Evolutionary conservation across 441 rosid species (phyloP).

Genomic region (Breynia disticha): DNA sequence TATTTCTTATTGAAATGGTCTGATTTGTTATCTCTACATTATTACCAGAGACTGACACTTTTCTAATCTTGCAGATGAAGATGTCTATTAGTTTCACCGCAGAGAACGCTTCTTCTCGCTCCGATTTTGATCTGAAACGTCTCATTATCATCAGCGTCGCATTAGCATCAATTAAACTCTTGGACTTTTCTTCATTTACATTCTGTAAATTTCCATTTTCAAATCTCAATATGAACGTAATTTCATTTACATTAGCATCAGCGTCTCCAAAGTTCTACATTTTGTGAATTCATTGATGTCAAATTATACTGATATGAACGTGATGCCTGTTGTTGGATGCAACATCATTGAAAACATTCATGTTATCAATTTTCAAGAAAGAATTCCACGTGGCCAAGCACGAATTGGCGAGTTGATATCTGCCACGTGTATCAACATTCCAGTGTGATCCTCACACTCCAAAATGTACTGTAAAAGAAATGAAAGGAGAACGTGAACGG

Average conservation of each 20-base stretch:
- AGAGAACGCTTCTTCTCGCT: background rate
- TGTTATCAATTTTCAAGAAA: too few relatives aligned
- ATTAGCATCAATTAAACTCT: background rate
- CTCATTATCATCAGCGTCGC: background rate
- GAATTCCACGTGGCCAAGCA: background rate
- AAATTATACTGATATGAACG: too few relatives aligned
- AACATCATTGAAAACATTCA: too few relatives aligned
- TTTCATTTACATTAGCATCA: too few relatives aligned
- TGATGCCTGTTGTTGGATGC: too few relatives aligned
- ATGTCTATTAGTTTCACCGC: background rate
- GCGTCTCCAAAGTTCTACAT: too few relatives aligned
- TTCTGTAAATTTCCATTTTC: too few relatives aligned
- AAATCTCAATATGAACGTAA: too few relatives aligned
- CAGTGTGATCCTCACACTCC: too few relatives aligned
- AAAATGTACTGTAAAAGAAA: background rate
- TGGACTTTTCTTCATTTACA: too few relatives aligned
- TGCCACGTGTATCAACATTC: background rate
- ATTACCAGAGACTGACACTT: background rate
- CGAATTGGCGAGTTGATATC: background rate
- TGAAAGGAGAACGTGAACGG: slow-evolving; percentile 24
- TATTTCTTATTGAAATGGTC: background rate
- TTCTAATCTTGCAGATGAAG: slow-evolving; percentile 14
- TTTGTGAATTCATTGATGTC: too few relatives aligned
- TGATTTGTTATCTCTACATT: too few relatives aligned
- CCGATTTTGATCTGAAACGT: background rate